Evolutionary conservation across 805 yeast species (phyloP), one percentile per base, ranked within the genome.

Genomic region (Saccharomyces paradoxus): DNA sequence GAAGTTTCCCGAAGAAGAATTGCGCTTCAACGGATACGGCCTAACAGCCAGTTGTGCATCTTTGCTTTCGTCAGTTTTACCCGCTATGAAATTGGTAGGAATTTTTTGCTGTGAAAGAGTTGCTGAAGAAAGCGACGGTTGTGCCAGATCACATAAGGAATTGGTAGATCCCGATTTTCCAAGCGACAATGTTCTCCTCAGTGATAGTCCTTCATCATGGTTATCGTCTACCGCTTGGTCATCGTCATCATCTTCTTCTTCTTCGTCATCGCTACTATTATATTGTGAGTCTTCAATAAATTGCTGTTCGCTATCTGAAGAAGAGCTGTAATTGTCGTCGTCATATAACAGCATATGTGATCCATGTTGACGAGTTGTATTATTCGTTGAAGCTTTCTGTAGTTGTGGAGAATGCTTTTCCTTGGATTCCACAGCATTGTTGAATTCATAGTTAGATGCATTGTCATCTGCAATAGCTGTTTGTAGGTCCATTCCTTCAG

Each of bases 401-500:
- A 17, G 30, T 22, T 50, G 50, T 22, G 48, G 26, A 28, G 6
- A 29, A 28, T 46, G 44, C 17, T 50, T 46, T 46, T 46, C 14
- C 12, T 46, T 46, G 49, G 30, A 46, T 28, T 46, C 28, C 9
- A 26, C 49, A n/a, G 50, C 56, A 29, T 55, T 59, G 7, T 55
- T 56, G 41, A 60, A 54, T 24, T 56, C 55, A 48, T 57, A 59
- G 3, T 48, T 49, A 12, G 57, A 49, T 2, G 58, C 60, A 24
- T 54, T 58, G 28, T 60, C 65, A 41, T 62, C 68, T 6, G 65
- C 69, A 30, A 67, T 65, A 6, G 71, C 63, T n/a, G 65, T 63
- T 49, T 67, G 69, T 47, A 69, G 57, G 37, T 65, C 66, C 29
- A 67, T 63, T 28, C 66, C 69, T 48, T 65, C 70, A 1, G 74